A percentile compares a stretch with the other conserved stretches of the same genome.
phyloP scores from a whole-genome alignment of 257 asterid species.

The Forsythia suspensa region DNA sequence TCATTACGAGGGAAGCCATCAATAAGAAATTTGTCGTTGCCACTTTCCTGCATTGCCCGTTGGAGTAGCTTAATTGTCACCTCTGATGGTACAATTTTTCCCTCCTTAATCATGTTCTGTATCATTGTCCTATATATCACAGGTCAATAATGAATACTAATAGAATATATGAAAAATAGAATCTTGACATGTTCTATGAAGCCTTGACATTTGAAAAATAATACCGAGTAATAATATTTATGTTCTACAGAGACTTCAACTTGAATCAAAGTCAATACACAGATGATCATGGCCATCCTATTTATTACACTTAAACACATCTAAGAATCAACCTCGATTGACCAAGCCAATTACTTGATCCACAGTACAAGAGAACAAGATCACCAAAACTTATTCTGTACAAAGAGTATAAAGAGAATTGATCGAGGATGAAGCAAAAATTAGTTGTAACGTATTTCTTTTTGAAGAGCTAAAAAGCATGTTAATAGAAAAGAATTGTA shows the following conservation, averaged over 20 bases:
- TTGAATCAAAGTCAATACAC: background rate
- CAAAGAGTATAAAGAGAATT: conserved; percentile 6
- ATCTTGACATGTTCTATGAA: background rate
- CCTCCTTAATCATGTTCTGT: conserved; percentile 53
- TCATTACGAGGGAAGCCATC: conserved; percentile 71
- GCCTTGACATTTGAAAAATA: background rate
- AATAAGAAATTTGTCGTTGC: conserved; percentile 58
- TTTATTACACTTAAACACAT: background rate
- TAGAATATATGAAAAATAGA: background rate
- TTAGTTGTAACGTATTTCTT: background rate
- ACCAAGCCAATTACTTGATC: background rate
- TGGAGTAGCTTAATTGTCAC: conserved; percentile 57
- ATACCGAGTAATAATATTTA: background rate
- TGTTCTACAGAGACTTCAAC: background rate
- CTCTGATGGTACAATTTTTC: conserved; percentile 65
- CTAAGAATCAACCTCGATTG: background rate
- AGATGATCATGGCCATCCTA: background rate
- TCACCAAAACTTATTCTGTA: background rate
- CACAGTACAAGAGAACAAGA: background rate
- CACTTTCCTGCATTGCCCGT: conserved; percentile 53
- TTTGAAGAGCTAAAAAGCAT: background rate
- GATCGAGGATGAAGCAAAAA: conserved; percentile 18
- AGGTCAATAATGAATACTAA: background rate
- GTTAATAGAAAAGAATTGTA: background rate
- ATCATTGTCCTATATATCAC: conserved; percentile 49